Conservation (phyloP, 352 stramenopile species). For the Phytophthora lateralis region DNA sequence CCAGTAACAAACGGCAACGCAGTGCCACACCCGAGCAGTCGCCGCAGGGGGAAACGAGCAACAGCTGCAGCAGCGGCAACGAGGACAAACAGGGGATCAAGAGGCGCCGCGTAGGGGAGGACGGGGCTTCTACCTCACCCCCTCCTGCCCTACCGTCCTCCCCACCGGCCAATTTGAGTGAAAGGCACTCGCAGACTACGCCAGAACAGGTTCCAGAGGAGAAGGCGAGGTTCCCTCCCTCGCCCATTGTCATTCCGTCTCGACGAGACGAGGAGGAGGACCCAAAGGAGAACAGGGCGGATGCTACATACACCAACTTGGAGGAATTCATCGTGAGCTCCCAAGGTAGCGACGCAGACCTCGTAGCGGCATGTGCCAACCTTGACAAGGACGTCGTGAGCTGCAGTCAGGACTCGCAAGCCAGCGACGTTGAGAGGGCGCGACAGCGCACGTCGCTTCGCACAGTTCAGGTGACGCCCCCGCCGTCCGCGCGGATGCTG, state of each 20-base stretch:
- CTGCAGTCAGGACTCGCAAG: slow-evolving; percentile 30
- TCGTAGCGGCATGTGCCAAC: slow-evolving; percentile 31
- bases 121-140: slow-evolving; percentile 20
- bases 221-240: slow-evolving; percentile 31
- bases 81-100: slow-evolving; percentile 29
- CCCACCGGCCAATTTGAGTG: slow-evolving; percentile 31
- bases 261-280: slow-evolving; percentile 22
- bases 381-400: slow-evolving; percentile 24
- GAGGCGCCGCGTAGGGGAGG: slow-evolving; percentile 15
- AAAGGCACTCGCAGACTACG: slow-evolving; percentile 13
- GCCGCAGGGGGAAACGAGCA: slow-evolving; percentile 17
- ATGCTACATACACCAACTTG: slow-evolving; percentile 30
- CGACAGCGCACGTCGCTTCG: slow-evolving; percentile 30
- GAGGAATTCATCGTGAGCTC: slow-evolving; percentile 29
- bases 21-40: slow-evolving; percentile 15
- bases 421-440: slow-evolving; percentile 30
- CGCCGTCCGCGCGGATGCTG: slow-evolving; percentile 68
- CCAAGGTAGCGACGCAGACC: slow-evolving; percentile 31
- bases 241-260: slow-evolving; percentile 32
- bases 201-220: slow-evolving; percentile 18
- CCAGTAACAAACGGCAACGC: slow-evolving; percentile 25
- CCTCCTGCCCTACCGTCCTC: slow-evolving; percentile 25
- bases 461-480: slow-evolving; percentile 62
- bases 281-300: slow-evolving; percentile 33
- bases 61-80: slow-evolving; percentile 17